These are phyloP conservation scores for Globisporangium cylindrosporum DNA, from an alignment of 352 stramenopile genomes.

Conservation along the genomic window DNA sequence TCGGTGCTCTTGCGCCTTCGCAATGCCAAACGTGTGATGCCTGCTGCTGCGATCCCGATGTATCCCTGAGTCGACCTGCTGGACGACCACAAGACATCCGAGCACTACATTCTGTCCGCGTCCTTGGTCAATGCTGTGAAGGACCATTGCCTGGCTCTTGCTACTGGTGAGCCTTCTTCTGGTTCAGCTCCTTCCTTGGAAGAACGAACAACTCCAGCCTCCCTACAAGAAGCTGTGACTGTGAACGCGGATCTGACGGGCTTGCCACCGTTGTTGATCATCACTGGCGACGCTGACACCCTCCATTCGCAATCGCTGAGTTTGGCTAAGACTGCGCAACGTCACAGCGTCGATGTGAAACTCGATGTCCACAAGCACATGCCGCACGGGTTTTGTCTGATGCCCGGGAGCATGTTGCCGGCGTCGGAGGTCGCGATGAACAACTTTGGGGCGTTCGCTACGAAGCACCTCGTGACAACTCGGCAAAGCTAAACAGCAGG, in stretches of 20 bases:
- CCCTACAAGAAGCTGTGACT: background rate
- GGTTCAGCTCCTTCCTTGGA: background rate
- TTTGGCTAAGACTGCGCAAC: conserved; percentile 25
- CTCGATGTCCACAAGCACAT: conserved; percentile 35
- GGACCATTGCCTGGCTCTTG: conserved; percentile 8
- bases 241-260: conserved; percentile 18
- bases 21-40: conserved; percentile 21
- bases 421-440: conserved; percentile 32
- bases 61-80: conserved; percentile 8
- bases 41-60: conserved; percentile 27
- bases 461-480: background rate
- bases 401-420: conserved; percentile 24
- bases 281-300: conserved; percentile 19
- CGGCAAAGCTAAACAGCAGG: background rate
- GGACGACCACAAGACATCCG: too few relatives aligned
- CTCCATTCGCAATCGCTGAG: conserved; percentile 29
- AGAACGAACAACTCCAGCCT: background rate
- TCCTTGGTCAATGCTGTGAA: too few relatives aligned
- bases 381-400: conserved; percentile 39
- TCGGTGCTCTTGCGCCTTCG: conserved; percentile 36
- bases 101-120: too few relatives aligned
- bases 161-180: background rate
- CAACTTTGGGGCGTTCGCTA: conserved; percentile 36
- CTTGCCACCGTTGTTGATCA: conserved; percentile 34
- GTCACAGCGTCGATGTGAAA: conserved; percentile 32